A percentile compares a stretch with the other conserved stretches of the same genome.
phyloP scores from a whole-genome alignment of 139 green algal species.

The Chlamydomonas applanata region DNA sequence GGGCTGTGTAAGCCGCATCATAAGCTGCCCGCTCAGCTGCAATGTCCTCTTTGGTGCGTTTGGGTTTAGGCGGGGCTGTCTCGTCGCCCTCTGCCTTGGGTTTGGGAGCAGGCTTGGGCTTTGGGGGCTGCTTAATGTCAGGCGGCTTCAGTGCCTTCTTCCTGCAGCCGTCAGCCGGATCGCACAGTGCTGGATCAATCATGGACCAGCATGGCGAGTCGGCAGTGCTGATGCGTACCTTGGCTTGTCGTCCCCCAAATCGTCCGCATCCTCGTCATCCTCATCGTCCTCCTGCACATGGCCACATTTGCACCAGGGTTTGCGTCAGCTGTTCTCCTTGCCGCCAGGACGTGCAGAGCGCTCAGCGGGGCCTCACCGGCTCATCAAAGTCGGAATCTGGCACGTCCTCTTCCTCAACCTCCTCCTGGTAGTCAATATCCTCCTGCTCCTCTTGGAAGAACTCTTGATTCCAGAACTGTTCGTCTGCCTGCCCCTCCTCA shows the following conservation, averaged over 20 bases:
- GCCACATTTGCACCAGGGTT: neutral
- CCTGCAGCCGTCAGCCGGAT: neutral
- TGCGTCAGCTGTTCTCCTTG: neutral
- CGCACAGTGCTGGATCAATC: no score
- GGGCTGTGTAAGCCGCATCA: neutral
- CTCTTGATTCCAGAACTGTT: slow-evolving; percentile 85
- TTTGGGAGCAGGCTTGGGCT: slow-evolving; percentile 11
- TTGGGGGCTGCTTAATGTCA: neutral
- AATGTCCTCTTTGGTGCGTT: neutral
- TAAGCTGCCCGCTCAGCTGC: neutral
- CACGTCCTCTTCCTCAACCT: slow-evolving; percentile 55
- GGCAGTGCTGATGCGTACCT: slow-evolving; percentile 9
- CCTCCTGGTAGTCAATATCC: slow-evolving; percentile 66
- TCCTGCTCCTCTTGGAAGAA: slow-evolving; percentile 66
- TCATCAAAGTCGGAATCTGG: slow-evolving; percentile 81
- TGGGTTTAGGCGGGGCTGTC: slow-evolving; percentile 9
- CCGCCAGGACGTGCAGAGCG: neutral
- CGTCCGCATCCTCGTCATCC: slow-evolving; percentile 23
- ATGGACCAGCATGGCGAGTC: no score
- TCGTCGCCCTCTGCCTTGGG: neutral
- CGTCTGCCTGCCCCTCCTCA: slow-evolving; percentile 51
- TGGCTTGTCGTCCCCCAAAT: slow-evolving; percentile 16
- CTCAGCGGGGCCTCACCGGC: slow-evolving; percentile 21
- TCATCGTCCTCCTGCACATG: slow-evolving; percentile 17
- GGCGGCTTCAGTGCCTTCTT: slow-evolving; percentile 17